These are phyloP conservation scores for Xylariaceae sp. DNA, from an alignment of 2,329 filamentous ascomycete genomes.

Conservation along the genomic window DNA sequence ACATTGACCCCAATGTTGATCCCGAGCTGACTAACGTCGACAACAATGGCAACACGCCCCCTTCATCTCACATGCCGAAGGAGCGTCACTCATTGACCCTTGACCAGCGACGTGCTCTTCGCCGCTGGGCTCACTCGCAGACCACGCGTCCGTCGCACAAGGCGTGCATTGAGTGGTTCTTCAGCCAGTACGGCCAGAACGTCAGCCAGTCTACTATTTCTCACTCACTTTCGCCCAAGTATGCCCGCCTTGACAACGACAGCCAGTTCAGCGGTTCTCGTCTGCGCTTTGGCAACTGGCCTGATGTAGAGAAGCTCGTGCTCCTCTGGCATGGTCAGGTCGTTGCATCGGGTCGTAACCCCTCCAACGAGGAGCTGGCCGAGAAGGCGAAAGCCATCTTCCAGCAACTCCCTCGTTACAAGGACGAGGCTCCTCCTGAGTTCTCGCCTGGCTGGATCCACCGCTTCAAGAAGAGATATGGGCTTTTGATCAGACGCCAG, in stretches of 20 bases:
- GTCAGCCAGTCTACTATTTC: slow-evolving; percentile 61
- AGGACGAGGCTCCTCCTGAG: slow-evolving; percentile 54
- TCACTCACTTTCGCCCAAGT: slow-evolving; percentile 57
- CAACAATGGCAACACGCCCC: slow-evolving; percentile 19
- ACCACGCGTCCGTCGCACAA: slow-evolving; percentile 54
- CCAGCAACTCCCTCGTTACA: slow-evolving; percentile 53
- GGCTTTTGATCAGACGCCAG: slow-evolving; percentile 52
- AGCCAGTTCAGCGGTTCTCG: slow-evolving; percentile 58
- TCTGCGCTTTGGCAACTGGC: slow-evolving; percentile 59
- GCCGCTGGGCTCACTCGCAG: slow-evolving; percentile 55
- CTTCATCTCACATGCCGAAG: slow-evolving; percentile 29
- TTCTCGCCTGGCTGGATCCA: slow-evolving; percentile 62
- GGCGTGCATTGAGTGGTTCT: slow-evolving; percentile 60
- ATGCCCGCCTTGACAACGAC: slow-evolving; percentile 56
- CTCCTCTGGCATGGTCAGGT: slow-evolving; percentile 55
- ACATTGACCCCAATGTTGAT: slow-evolving; percentile 13
- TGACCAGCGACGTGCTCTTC: slow-evolving; percentile 56
- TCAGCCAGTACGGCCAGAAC: slow-evolving; percentile 50
- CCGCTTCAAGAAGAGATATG: slow-evolving; percentile 59
- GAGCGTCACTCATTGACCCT: slow-evolving; percentile 58
- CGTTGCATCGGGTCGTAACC: slow-evolving; percentile 49
- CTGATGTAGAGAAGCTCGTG: slow-evolving; percentile 75
- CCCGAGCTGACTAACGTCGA: slow-evolving; percentile 19
- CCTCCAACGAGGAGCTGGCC: slow-evolving; percentile 57
- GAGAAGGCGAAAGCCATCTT: slow-evolving; percentile 59